Percentiles rank a stretch among this genome's conserved stretches.
Evolutionary conservation across 2,329 filamentous ascomycete species (phyloP).

Genomic region (Didymella keratinophila): DNA sequence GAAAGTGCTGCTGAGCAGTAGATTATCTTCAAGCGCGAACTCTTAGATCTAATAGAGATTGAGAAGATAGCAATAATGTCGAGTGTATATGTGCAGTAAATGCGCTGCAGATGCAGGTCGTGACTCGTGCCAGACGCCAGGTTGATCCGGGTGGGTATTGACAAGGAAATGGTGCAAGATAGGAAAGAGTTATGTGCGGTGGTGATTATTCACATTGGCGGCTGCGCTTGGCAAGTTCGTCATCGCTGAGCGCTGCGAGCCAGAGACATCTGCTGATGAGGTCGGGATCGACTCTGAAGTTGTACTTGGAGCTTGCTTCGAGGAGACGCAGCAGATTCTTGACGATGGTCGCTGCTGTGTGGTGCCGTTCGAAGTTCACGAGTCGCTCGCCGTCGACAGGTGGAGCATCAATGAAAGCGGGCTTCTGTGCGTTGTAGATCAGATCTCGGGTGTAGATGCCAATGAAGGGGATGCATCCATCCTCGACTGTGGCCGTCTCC

Average conservation of each 20-base stretch:
- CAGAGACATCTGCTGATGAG: constrained; percentile 84
- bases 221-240: constrained; percentile 66
- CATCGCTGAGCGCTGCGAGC: constrained; percentile 78
- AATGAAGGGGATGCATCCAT: constrained; percentile 83
- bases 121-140: constrained; percentile 37
- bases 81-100: constrained; percentile 27
- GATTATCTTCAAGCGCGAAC: constrained; percentile 36
- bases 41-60: constrained; percentile 38
- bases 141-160: constrained; percentile 30
- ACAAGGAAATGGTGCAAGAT: constrained; percentile 26
- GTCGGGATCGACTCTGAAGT: constrained; percentile 76
- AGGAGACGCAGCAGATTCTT: constrained; percentile 81
- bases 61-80: constrained; percentile 12
- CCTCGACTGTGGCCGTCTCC: constrained; percentile 71
- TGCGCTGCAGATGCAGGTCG: constrained; percentile 30
- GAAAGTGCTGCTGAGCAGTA: constrained; percentile 11
- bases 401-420: constrained; percentile 74
- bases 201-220: constrained; percentile 42
- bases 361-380: constrained; percentile 84
- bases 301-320: constrained; percentile 78
- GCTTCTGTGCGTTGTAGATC: constrained; percentile 81
- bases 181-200: constrained; percentile 16
- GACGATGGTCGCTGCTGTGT: constrained; percentile 76
- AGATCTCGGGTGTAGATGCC: constrained; percentile 83
- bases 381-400: constrained; percentile 67